phyloP scores from a whole-genome alignment of 225 moss, liverwort and hornwort species.

The Lunularia cruciata region DNA sequence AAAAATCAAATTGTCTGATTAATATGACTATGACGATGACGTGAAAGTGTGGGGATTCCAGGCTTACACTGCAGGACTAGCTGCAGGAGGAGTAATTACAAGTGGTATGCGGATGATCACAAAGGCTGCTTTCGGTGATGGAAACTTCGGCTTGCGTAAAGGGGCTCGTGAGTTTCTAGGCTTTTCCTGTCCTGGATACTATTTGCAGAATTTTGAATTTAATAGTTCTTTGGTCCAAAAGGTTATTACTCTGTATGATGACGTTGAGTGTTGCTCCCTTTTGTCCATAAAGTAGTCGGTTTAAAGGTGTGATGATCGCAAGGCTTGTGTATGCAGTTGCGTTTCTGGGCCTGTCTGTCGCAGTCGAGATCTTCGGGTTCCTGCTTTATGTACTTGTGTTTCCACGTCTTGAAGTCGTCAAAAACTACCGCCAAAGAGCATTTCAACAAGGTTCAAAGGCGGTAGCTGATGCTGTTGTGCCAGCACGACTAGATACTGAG shows the following conservation, averaged over 20 bases:
- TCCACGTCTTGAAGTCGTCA: constrained; percentile 57
- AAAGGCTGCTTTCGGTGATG: constrained; percentile 62
- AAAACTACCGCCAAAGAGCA: constrained; percentile 58
- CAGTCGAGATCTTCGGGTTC: constrained; percentile 60
- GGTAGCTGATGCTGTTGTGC: constrained; percentile 61
- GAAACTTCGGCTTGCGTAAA: constrained; percentile 59
- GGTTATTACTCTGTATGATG: too few relatives aligned
- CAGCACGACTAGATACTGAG: constrained; percentile 42
- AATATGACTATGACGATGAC: background rate
- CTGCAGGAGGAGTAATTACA: constrained; percentile 65
- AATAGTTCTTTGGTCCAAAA: too few relatives aligned
- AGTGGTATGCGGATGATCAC: constrained; percentile 69
- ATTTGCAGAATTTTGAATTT: too few relatives aligned
- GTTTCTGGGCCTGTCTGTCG: constrained; percentile 62
- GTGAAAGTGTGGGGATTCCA: constrained; percentile 34
- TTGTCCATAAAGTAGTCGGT: too few relatives aligned
- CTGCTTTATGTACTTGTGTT: constrained; percentile 63
- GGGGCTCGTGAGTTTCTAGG: constrained; percentile 61
- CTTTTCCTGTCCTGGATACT: too few relatives aligned
- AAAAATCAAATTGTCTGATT: background rate
- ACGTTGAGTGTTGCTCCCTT: too few relatives aligned
- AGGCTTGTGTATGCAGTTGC: constrained; percentile 52
- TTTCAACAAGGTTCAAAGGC: constrained; percentile 67
- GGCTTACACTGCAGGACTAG: constrained; percentile 75
- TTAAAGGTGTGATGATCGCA: too few relatives aligned